Evolutionary conservation across 352 stramenopile species (phyloP), one percentile per base, ranked within the genome.

Genomic region (Phytophthora crassamura): DNA sequence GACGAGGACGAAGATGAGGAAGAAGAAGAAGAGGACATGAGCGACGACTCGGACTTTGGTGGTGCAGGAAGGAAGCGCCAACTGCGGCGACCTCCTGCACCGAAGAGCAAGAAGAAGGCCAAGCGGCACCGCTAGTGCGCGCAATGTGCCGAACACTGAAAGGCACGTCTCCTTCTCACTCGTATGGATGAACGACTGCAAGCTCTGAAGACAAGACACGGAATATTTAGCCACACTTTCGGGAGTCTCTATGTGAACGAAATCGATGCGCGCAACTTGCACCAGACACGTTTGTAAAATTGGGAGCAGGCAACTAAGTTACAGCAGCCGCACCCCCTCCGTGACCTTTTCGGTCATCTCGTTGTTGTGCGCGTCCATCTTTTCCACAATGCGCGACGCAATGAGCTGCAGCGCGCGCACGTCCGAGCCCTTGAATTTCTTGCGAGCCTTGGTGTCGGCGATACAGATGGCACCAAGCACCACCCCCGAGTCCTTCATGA

Each of bases 381-480:
- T 91, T 43, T 84, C 76, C 22, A 93, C 66, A 51, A 91, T 88
- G 32, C 82, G 82, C 22, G 80, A 65, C 4, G 85, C 84, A 43
- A 95, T 81, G 46, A 88, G 74, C 60, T 86, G 64, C 39, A 95
- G 63, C n/a, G 84, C 82, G 22, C 83, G 74, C 51, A 95, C 22
- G 39, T 94, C 86, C 3, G 79, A 72, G 30, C 82, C 77, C 41
- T 79, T 89, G 38, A 94, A 76, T 57, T 80, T 82, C 30, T 85
- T 76, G 15, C 87, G 82, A 36, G 87, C 64, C 34, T 69, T 76
- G 5, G 74, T 89, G 63, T 93, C 87, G 8, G 79, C 82, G 15
- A 95, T 75, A 52, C 77, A 90, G 18, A 95, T 74, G 18, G 82
- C 77, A 20, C 87, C 87, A 8, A 95, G 72, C 40, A 93, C 70